These are phyloP conservation scores for Coemansia sp. DNA, from an alignment of 192 early-diverging fungal species.

Conservation along the genomic window DNA sequence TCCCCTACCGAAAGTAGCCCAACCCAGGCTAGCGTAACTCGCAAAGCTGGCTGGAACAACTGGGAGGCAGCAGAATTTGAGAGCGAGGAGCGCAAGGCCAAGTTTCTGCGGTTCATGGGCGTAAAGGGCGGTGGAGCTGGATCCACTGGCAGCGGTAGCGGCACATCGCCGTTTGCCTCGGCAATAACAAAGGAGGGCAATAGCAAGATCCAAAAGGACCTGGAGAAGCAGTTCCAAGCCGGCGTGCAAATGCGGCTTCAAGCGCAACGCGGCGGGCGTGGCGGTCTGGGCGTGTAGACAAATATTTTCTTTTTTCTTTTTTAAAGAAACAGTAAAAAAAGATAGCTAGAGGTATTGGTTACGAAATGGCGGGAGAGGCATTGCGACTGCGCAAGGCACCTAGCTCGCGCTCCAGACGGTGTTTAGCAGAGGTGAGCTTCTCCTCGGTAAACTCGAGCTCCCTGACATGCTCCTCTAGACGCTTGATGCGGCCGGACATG, in stretches of 20 bases:
- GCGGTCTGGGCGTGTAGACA: constrained; percentile 42
- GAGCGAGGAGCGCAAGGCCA: constrained; percentile 41
- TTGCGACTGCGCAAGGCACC: constrained; percentile 43
- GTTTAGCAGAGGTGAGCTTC: constrained; percentile 40
- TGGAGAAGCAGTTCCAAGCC: constrained; percentile 45
- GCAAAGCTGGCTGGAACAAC: constrained; percentile 43
- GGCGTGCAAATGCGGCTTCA: constrained; percentile 35
- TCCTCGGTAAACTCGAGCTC: constrained; percentile 46
- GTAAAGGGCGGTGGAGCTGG: constrained; percentile 1
- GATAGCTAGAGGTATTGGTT: background rate
- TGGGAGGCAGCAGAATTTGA: constrained; percentile 43
- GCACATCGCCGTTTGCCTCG: constrained; percentile 39
- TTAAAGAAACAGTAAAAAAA: constrained; percentile 1
- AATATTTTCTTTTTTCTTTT: too few species aligned
- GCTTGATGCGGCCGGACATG: constrained; percentile 53
- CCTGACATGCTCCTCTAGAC: constrained; percentile 46
- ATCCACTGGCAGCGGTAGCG: background rate
- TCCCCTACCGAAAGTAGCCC: background rate
- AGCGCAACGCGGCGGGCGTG: constrained; percentile 27
- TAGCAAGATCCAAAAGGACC: constrained; percentile 30
- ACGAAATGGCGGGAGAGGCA: constrained; percentile 33
- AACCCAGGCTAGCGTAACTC: background rate
- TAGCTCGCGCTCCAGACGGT: constrained; percentile 51
- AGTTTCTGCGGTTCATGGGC: constrained; percentile 52
- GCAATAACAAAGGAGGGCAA: constrained; percentile 41